A percentile compares a stretch with the other conserved stretches of the same genome.
These are phyloP conservation scores for Pinus tabuliformis DNA, from an alignment of 75 land plant genomes.

Conservation along the genomic window DNA sequence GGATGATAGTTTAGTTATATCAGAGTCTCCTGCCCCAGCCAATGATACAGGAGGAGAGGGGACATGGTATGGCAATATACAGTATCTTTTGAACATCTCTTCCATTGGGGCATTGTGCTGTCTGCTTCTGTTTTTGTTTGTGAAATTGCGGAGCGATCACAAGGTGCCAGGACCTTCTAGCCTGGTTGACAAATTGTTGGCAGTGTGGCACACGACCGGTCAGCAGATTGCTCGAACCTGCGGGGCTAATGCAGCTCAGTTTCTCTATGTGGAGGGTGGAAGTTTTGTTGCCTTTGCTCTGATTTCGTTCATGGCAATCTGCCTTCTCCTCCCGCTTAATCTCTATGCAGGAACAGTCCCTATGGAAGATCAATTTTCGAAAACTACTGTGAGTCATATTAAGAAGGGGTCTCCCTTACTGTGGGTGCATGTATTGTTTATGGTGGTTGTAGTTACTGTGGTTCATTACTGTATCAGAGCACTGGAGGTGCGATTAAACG, in stretches of 20 bases:
- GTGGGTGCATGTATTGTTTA: slow-evolving; percentile 67
- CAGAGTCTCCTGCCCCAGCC: slow-evolving; percentile 5
- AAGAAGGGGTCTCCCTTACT: slow-evolving; percentile 49
- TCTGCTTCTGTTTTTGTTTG: slow-evolving; percentile 64
- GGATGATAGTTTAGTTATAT: not conserved
- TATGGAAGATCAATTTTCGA: slow-evolving; percentile 71
- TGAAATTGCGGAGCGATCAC: slow-evolving; percentile 86
- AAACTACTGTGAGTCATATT: slow-evolving; percentile 66
- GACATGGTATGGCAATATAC: slow-evolving; percentile 84
- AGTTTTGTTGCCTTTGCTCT: slow-evolving; percentile 42
- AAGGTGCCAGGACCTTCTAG: slow-evolving; percentile 66
- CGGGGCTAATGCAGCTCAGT: slow-evolving; percentile 90
- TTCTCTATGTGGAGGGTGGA: slow-evolving; percentile 72
- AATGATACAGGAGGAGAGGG: slow-evolving; percentile 20
- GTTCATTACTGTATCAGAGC: slow-evolving; percentile 57
- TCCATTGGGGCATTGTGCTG: slow-evolving; percentile 64
- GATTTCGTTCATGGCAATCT: slow-evolving; percentile 38
- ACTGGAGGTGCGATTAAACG: slow-evolving; percentile 40
- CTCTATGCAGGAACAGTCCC: slow-evolving; percentile 46
- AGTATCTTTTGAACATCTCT: slow-evolving; percentile 81
- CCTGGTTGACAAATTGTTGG: slow-evolving; percentile 61
- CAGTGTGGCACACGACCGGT: slow-evolving; percentile 79
- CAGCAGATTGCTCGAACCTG: slow-evolving; percentile 73
- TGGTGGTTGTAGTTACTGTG: slow-evolving; percentile 43
- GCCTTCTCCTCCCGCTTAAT: slow-evolving; percentile 62